These are phyloP conservation scores for Rachicladosporium sp. DNA, from an alignment of 2,329 filamentous ascomycete genomes.

Conservation along the genomic window DNA sequence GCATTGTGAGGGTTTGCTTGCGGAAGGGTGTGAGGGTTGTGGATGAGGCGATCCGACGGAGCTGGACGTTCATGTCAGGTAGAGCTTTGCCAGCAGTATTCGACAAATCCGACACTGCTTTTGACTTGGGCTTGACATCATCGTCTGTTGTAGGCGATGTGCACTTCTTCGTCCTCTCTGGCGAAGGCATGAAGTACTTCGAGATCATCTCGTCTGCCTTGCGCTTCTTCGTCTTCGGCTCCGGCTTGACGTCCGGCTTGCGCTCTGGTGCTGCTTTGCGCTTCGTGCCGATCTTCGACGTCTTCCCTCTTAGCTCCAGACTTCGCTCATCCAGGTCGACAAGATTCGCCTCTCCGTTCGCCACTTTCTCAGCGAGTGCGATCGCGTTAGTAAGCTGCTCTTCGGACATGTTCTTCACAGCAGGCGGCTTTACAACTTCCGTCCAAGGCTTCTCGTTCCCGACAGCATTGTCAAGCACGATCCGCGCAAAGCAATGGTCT, in stretches of 20 bases:
- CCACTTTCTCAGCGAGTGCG: conserved; percentile 26
- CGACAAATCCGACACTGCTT: no score
- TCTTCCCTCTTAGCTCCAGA: conserved; percentile 27
- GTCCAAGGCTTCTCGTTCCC: conserved; percentile 31
- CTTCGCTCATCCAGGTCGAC: conserved; percentile 29
- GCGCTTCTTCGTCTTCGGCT: conserved; percentile 1
- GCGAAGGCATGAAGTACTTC: conserved; percentile 19
- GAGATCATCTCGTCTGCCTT: conserved; percentile 12
- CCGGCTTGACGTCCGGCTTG: neutral
- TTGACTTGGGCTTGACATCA: neutral
- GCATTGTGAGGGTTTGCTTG: conserved; percentile 22
- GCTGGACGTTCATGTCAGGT: conserved; percentile 13
- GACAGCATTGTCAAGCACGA: conserved; percentile 32
- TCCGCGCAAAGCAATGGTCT: conserved; percentile 35
- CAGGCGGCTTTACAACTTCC: conserved; percentile 29
- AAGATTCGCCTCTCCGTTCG: conserved; percentile 26
- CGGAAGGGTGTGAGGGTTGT: conserved; percentile 38
- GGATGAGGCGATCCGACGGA: conserved; percentile 31
- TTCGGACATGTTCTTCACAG: conserved; percentile 31
- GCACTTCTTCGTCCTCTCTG: conserved; percentile 3
- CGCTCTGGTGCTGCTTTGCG: conserved; percentile 2
- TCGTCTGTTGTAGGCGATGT: conserved; percentile 1
- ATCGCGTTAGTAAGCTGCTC: conserved; percentile 28
- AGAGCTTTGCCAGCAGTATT: neutral
- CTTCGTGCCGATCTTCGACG: conserved; percentile 6